Evolutionary conservation across 2,329 filamentous ascomycete genomes (phyloP), one percentile per base, ranked within the genome.

Genomic region (Lecanosticta acicola): DNA sequence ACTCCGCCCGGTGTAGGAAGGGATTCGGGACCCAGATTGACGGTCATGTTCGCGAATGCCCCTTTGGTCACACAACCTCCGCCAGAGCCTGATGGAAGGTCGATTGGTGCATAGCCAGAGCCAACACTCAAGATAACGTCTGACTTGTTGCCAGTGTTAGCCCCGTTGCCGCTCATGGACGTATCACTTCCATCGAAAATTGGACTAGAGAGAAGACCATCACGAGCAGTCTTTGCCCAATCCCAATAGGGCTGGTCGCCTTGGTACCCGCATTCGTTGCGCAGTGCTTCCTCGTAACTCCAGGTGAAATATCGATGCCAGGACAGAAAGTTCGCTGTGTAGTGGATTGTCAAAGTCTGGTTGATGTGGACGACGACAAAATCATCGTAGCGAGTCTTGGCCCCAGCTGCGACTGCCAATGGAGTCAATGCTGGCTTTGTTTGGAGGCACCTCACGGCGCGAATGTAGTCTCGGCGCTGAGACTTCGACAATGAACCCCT

Each of bases 51-150:
- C 51, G 66, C 69, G 61, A 79, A 78, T 0, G 76, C 75, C 0
- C 76, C 76, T 1, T 64, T 66, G 7, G 58, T 68, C 2, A 81
- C 67, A 57, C 77, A 80, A 2, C 78, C 78, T 29, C 78, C 77
- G 10, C 78, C 78, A 7, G 18, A 37, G 18, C 32, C 32, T 26
- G 17, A 33, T 11, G 46, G 51, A 44, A 48, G 44, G 21, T 17
- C 39, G 17, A 50, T 54, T 32, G 24, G 32, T 24, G 41, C 3
- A 19, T 37, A 17, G 11, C 19, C 19, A n/a, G n/a, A n/a, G n/a
- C n/a, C n/a, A n/a, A n/a, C n/a, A n/a, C n/a, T n/a, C n/a, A n/a
- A n/a, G n/a, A n/a, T n/a, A n/a, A n/a, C n/a, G n/a, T n/a, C 3
- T 7, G 18, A 14, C n/a, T n/a, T n/a, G n/a, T n/a, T n/a, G n/a